Base-by-base conservation (phyloP, 805 yeast species). In the Yamadazyma sp. region DNA sequence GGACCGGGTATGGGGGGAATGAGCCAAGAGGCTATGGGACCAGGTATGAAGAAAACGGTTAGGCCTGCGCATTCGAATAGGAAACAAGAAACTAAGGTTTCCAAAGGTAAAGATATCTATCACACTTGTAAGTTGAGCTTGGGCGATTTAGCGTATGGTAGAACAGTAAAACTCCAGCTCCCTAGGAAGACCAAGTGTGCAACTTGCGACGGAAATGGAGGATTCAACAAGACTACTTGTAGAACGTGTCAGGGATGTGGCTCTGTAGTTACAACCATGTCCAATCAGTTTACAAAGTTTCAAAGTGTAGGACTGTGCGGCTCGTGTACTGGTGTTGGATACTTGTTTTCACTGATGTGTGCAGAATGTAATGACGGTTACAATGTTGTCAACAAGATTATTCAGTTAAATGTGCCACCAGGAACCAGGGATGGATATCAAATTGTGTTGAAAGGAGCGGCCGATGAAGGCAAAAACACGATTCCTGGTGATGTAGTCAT, bases 401-500 rank as follows among this genome's bases (percentile, higher is more conserved):
- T 82, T 20, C 68, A 71, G 32, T 69, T 82, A 6, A 60, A 60
- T n/a, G 64, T 81, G 2, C 68, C 71, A 12, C 78, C 80, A 3
- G 90, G 90, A 2, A 64, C 77, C 27, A 58, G 60, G 28, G 55
- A 72, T 34, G 79, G 80, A 0, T 78, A 78, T 43, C 59, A 64
- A 30, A 68, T 80, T 13, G 61, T 77, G 1, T 58, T 80, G 14
- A 61, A 70, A n/a, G 76, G 80, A 5, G 80, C 76, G 48, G 85
- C 82, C 0, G 89, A 83, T 50, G 84, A 82, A 54, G 83, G 78
- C 0, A 54, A 73, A 13, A 67, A 71, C 42, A 60, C 77, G 3
- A 59, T 73, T 3, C 84, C 89, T 0, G 90, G 90, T 2, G 86
- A 83, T 54, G 82, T 83, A 5, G 60, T 81, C 3, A 71, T 83